Conservation (phyloP, 1,284 basidiomycete genomes). For the Sphagnurus paluster region DNA sequence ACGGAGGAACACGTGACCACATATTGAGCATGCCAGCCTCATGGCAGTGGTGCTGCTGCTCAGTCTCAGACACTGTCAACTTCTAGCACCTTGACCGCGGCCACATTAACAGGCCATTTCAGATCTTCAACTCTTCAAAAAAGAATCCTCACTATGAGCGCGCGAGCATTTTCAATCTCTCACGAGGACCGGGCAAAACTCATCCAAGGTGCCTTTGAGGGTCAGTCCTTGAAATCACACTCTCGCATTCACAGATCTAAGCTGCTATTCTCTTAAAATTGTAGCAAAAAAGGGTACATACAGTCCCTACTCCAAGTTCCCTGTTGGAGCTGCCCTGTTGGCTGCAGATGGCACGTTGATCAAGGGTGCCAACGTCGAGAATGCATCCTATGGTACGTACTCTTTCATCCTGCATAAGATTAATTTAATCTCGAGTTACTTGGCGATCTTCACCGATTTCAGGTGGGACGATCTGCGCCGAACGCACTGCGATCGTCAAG, state of each 20-base stretch:
- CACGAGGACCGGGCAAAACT: slow-evolving; percentile 35
- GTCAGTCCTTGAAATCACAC: slow-evolving; percentile 10
- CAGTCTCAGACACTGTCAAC: too few relatives aligned
- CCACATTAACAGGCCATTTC: too few relatives aligned
- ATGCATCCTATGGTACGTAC: slow-evolving; percentile 79
- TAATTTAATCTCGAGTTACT: neutral
- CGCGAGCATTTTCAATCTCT: slow-evolving; percentile 29
- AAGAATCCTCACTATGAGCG: slow-evolving; percentile 5
- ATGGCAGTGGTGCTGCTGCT: too few relatives aligned
- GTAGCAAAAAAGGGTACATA: slow-evolving; percentile 57
- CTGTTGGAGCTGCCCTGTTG: slow-evolving; percentile 85
- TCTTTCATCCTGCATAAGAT: neutral
- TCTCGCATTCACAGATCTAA: too few relatives aligned
- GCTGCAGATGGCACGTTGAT: slow-evolving; percentile 70
- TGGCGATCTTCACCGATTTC: slow-evolving; percentile 10
- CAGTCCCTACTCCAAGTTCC: slow-evolving; percentile 82
- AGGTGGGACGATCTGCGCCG: slow-evolving; percentile 86
- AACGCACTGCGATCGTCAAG: slow-evolving; percentile 86
- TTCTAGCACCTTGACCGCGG: too few relatives aligned
- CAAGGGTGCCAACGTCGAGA: slow-evolving; percentile 88
- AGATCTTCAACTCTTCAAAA: too few relatives aligned
- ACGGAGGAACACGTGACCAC: slow-evolving; percentile 12
- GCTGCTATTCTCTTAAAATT: too few relatives aligned
- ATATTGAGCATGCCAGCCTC: too few relatives aligned
- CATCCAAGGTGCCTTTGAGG: slow-evolving; percentile 44